phyloP scores from a whole-genome alignment of 2,329 filamentous ascomycete species.

The Epichloe hybrida region DNA sequence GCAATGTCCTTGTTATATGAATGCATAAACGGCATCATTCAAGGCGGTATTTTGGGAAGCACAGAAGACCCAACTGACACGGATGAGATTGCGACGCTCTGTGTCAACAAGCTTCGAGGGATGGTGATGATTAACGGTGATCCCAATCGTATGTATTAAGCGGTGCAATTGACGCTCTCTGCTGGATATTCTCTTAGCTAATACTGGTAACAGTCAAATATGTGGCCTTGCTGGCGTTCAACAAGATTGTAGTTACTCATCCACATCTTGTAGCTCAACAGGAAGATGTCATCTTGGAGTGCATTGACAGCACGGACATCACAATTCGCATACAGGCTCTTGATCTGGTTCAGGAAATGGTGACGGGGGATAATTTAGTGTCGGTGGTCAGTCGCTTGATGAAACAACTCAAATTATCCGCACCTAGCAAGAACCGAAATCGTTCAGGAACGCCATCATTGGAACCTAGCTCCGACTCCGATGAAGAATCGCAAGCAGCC shows the following conservation, averaged over 20 bases:
- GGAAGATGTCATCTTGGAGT: conserved; percentile 91
- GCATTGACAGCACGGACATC: conserved; percentile 89
- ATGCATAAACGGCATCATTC: conserved; percentile 96
- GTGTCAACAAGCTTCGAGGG: conserved; percentile 80
- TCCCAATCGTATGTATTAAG: conserved; percentile 59
- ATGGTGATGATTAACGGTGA: conserved; percentile 93
- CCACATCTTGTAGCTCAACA: conserved; percentile 80
- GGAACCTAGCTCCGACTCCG: conserved; percentile 31
- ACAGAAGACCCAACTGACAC: conserved; percentile 67
- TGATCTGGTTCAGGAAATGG: conserved; percentile 87
- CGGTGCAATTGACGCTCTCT: neutral
- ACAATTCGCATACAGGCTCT: conserved; percentile 89
- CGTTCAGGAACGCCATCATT: conserved; percentile 30
- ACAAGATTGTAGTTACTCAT: conserved; percentile 83
- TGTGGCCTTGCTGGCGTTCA: conserved; percentile 87
- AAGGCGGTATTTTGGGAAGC: conserved; percentile 82
- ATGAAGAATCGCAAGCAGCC: conserved; percentile 34
- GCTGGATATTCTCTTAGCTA: neutral
- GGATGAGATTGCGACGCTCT: conserved; percentile 84
- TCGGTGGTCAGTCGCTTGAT: conserved; percentile 77
- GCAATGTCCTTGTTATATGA: conserved; percentile 98
- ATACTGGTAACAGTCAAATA: conserved; percentile 62
- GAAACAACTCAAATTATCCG: conserved; percentile 63
- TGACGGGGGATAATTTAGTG: conserved; percentile 72
- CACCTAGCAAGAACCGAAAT: conserved; percentile 34